phyloP scores from a whole-genome alignment of 768 basidiomycete genomes.

The Tulasnella sp. region DNA sequence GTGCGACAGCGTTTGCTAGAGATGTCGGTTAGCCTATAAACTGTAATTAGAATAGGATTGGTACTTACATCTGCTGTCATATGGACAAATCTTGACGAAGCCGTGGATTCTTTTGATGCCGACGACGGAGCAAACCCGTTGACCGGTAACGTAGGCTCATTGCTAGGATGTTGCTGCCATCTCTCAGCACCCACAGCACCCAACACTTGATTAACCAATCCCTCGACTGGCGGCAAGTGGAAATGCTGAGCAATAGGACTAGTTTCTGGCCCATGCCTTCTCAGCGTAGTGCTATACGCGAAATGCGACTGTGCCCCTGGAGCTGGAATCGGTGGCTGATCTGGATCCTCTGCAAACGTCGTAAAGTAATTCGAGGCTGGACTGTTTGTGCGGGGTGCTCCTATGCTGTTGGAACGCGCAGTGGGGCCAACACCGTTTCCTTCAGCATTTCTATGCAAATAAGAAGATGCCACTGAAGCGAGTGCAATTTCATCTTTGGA shows the following conservation, averaged over 20 bases:
- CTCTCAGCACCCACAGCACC: constrained; percentile 31
- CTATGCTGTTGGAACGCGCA: neutral
- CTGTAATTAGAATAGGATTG: neutral
- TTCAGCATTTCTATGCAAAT: neutral
- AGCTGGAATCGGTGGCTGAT: constrained; percentile 42
- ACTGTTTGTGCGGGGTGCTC: too few species aligned
- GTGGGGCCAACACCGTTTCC: neutral
- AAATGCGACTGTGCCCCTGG: constrained; percentile 61
- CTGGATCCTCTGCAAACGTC: constrained; percentile 34
- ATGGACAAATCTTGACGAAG: constrained; percentile 14
- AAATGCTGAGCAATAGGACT: constrained; percentile 31
- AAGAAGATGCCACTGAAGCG: constrained; percentile 1
- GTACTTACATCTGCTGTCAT: constrained; percentile 10
- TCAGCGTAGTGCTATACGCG: constrained; percentile 67
- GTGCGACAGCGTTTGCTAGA: constrained; percentile 58
- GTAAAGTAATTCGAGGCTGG: constrained; percentile 76
- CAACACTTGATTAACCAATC: constrained; percentile 36
- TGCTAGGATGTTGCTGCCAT: constrained; percentile 23
- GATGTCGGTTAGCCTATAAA: neutral
- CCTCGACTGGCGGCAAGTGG: constrained; percentile 23
- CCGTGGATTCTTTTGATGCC: constrained; percentile 6
- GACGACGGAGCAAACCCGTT: too few species aligned
- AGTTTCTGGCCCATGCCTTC: constrained; percentile 41
- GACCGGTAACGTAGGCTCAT: neutral
- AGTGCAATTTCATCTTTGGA: neutral